Conservation (phyloP, 2,329 filamentous ascomycete species). For the Phaeophleospora eucalypticola region DNA sequence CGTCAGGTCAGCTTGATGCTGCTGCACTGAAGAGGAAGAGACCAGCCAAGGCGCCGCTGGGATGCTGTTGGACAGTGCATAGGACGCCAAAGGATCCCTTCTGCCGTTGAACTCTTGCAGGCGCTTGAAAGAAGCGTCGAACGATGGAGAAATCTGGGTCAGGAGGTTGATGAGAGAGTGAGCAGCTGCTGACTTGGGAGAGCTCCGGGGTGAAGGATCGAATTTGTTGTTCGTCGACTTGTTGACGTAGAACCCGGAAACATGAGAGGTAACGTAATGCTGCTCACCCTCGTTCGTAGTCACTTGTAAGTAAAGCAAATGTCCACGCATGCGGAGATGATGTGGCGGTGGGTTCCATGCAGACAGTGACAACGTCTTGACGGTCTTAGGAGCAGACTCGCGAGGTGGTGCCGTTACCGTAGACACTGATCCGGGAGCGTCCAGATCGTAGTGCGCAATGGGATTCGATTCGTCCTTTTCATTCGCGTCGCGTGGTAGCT, state of each 20-base stretch:
- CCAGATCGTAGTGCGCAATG: slow-evolving; percentile 72
- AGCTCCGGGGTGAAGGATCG: slow-evolving; percentile 75
- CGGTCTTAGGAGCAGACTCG: slow-evolving; percentile 74
- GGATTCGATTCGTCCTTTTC: slow-evolving; percentile 35
- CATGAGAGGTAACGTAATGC: slow-evolving; percentile 86
- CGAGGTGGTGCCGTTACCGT: slow-evolving; percentile 65
- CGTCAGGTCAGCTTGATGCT: slow-evolving; percentile 76
- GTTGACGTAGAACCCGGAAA: slow-evolving; percentile 95
- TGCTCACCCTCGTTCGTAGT: slow-evolving; percentile 94
- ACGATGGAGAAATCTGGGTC: slow-evolving; percentile 75
- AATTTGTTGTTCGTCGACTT: slow-evolving; percentile 94
- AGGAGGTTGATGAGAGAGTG: slow-evolving; percentile 86
- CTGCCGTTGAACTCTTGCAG: slow-evolving; percentile 81
- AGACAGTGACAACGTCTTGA: slow-evolving; percentile 84
- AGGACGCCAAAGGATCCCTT: slow-evolving; percentile 84
- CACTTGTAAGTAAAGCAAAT: slow-evolving; percentile 83
- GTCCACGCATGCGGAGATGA: slow-evolving; percentile 83
- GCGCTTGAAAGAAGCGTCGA: slow-evolving; percentile 68
- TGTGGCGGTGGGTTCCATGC: slow-evolving; percentile 96
- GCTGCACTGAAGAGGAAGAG: slow-evolving; percentile 60
- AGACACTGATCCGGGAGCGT: slow-evolving; percentile 62
- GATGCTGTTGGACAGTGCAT: slow-evolving; percentile 92
- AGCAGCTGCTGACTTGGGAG: slow-evolving; percentile 71
- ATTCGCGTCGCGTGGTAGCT: slow-evolving; percentile 23
- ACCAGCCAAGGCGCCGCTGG: slow-evolving; percentile 92